phyloP scores from a whole-genome alignment of 768 basidiomycete species.

The Calocybe cyanea region DNA sequence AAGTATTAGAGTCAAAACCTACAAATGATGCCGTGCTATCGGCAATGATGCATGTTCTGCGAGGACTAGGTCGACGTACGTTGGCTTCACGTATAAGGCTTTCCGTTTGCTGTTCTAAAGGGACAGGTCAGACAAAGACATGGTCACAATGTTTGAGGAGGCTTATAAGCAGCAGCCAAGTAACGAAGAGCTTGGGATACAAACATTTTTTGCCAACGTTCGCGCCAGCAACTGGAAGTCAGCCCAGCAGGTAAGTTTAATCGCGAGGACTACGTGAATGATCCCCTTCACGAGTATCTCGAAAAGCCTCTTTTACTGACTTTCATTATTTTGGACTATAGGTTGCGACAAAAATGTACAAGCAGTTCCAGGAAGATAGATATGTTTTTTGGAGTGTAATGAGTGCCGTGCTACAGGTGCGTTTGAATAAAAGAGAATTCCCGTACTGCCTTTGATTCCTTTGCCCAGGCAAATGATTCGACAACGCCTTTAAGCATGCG shows the following conservation, averaged over 20 bases:
- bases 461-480: constrained; percentile 63
- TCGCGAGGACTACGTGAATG: not conserved
- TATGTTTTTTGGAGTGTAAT: constrained; percentile 84
- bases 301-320: not conserved
- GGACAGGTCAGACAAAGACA: constrained; percentile 56
- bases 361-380: constrained; percentile 77
- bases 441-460: not conserved
- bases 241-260: constrained; percentile 67
- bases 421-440: not conserved
- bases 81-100: constrained; percentile 5
- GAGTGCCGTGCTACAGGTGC: constrained; percentile 74
- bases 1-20: constrained; percentile 70
- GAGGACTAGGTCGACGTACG: constrained; percentile 69
- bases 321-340: constrained; percentile 22
- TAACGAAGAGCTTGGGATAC: constrained; percentile 80
- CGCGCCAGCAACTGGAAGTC: constrained; percentile 81
- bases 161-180: constrained; percentile 77
- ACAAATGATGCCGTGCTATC: constrained; percentile 71
- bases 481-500: constrained; percentile 61
- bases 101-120: constrained; percentile 6
- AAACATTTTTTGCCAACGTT: constrained; percentile 83
- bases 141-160: constrained; percentile 81
- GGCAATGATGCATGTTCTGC: constrained; percentile 81
- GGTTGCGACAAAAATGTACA: constrained; percentile 80
- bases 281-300: not conserved